These are phyloP conservation scores for Geranium incanum DNA, from an alignment of 441 rosid species.

Conservation along the genomic window DNA sequence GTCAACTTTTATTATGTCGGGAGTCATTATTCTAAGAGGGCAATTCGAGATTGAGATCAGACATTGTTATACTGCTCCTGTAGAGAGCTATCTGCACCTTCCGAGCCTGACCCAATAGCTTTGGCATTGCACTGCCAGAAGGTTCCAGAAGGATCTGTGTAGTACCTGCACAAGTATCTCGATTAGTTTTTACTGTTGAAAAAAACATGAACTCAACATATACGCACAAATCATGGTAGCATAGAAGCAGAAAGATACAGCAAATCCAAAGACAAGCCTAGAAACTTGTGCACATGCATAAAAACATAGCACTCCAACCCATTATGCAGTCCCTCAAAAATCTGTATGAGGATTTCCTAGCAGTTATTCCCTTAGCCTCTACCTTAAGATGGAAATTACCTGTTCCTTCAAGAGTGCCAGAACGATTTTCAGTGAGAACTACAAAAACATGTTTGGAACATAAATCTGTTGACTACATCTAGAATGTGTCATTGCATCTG, in stretches of 20 bases:
- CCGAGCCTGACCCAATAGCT: conserved; percentile 96
- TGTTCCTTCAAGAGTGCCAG: neutral
- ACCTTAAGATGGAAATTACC: neutral
- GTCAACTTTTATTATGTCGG: conserved; percentile 7
- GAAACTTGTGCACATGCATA: too few species aligned
- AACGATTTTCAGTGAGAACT: neutral
- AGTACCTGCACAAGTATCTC: conserved; percentile 44
- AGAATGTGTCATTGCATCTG: too few species aligned
- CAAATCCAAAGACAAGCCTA: too few species aligned
- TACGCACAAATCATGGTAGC: neutral
- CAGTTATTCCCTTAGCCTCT: neutral
- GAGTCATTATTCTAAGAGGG: neutral
- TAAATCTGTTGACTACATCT: too few species aligned
- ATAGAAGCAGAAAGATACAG: too few species aligned
- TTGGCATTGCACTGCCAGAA: conserved; percentile 99
- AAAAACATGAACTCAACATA: neutral
- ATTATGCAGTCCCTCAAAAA: too few species aligned
- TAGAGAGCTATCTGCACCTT: conserved; percentile 95
- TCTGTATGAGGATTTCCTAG: neutral
- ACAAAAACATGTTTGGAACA: neutral
- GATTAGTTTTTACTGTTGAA: neutral
- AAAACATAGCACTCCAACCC: too few species aligned
- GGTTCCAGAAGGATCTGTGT: conserved; percentile 97
- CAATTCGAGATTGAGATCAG: neutral
- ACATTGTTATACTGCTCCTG: conserved; percentile 95